Base-by-base conservation (phyloP, 805 yeast genomes). In the Candida cerambycidarum region DNA sequence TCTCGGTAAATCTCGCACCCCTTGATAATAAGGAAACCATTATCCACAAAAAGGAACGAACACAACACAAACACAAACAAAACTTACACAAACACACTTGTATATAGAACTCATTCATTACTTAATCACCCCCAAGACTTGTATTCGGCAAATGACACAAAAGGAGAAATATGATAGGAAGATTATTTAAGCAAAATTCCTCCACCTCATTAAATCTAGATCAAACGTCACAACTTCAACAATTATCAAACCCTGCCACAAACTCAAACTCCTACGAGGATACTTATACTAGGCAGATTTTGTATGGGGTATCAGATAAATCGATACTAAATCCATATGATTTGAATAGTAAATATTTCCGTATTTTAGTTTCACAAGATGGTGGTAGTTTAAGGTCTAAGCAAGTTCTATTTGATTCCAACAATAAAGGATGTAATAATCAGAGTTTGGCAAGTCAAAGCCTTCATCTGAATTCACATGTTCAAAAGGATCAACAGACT, bases 291-390 rank as follows among this genome's bases (percentile, higher is more conserved):
- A 55, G 79, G 24, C 70, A 71, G 28, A 67, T 72, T 30, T 58
- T 75, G n/a, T 76, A 75, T 48, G 80, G 79, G 2, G 61, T 72
- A 0, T 48, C 59, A 18, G 59, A 61, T 34, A 46, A 56, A 28
- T 51, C 56, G 39, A 63, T 56, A 14, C 47, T 64, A 27, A 47
- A 50, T 41, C 63, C 66, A 1, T 54, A 34, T 42, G 57, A 54
- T 15, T 52, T 63, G 38, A 62, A 60, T 42, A 48, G 50, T 21
- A 59, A 61, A 43, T 52, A 51, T 10, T 75, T 73, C 51, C 56
- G 82, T 27, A 51, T 77, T 30, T 56, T 78, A 3, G 61, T 78
- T 24, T 60, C 76, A 6, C 82, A 78, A 52, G 82, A 78, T 51
- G 80, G 80, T 2, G 73, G 75, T 2, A 63, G 54, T 40, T 44